phyloP scores from a whole-genome alignment of 768 basidiomycete genomes.

The Serendipita vermifera region DNA sequence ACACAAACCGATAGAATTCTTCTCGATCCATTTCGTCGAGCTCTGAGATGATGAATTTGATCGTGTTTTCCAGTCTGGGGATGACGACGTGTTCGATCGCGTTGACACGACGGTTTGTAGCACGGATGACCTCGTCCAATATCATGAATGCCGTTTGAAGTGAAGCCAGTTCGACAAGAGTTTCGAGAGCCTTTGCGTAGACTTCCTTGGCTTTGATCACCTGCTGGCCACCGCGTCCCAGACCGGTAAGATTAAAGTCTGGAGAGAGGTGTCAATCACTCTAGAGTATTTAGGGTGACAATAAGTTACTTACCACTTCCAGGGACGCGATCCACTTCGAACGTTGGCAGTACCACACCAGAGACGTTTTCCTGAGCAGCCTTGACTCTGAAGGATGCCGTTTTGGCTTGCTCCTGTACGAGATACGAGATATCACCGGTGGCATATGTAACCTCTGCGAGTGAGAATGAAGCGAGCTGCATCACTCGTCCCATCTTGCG shows the following conservation, averaged over 20 bases:
- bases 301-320: conserved; percentile 53
- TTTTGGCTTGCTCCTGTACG: conserved; percentile 89
- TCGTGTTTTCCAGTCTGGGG: conserved; percentile 89
- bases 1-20: conserved; percentile 71
- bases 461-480: conserved; percentile 96
- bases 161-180: conserved; percentile 91
- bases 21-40: conserved; percentile 98
- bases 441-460: conserved; percentile 96
- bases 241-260: conserved; percentile 96
- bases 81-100: conserved; percentile 97
- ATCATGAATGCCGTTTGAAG: conserved; percentile 97
- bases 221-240: conserved; percentile 94
- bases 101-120: conserved; percentile 97
- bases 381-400: conserved; percentile 84
- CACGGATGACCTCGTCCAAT: conserved; percentile 95
- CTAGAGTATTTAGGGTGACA: neutral
- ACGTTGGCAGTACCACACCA: conserved; percentile 89
- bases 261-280: conserved; percentile 6
- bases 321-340: conserved; percentile 76
- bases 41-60: conserved; percentile 95
- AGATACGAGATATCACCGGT: conserved; percentile 97
- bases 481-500: conserved; percentile 98
- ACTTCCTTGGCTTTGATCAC: conserved; percentile 90
- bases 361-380: conserved; percentile 97
- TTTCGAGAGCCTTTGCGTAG: conserved; percentile 95